Conservation (phyloP, 164 flowering plant genomes). For the Paratinospora sagittata region DNA sequence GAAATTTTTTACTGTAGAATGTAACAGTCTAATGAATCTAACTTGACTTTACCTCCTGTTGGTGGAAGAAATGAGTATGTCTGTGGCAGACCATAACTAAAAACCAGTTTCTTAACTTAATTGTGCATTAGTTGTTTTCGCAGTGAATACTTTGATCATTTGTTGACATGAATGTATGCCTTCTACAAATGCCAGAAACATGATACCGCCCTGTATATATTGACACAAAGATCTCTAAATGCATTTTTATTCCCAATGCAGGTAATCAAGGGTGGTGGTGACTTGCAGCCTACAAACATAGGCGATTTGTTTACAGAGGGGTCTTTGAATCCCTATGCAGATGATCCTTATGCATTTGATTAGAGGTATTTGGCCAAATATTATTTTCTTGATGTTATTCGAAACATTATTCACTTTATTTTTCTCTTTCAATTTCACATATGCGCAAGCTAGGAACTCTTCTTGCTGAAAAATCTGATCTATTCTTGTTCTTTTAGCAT, state of each 20-base stretch:
- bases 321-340: constrained; percentile 90
- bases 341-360: constrained; percentile 95
- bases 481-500: background rate
- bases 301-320: constrained; percentile 93
- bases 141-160: background rate
- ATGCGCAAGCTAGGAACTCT: background rate
- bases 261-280: constrained; percentile 41
- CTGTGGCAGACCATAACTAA: background rate
- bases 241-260: constrained; percentile 24
- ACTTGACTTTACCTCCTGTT: background rate
- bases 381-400: background rate
- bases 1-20: too few species aligned
- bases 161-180: background rate
- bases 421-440: background rate
- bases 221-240: background rate
- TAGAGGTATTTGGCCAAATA: constrained; percentile 44
- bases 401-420: background rate
- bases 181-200: background rate
- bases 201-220: background rate
- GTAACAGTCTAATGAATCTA: too few species aligned
- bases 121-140: background rate
- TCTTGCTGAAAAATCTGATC: background rate
- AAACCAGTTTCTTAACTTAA: background rate
- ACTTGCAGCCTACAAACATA: constrained; percentile 52
- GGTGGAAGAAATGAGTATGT: background rate